These are phyloP conservation scores for Fusarium sp. DNA, from an alignment of 2,329 filamentous ascomycete genomes.

Conservation along the genomic window DNA sequence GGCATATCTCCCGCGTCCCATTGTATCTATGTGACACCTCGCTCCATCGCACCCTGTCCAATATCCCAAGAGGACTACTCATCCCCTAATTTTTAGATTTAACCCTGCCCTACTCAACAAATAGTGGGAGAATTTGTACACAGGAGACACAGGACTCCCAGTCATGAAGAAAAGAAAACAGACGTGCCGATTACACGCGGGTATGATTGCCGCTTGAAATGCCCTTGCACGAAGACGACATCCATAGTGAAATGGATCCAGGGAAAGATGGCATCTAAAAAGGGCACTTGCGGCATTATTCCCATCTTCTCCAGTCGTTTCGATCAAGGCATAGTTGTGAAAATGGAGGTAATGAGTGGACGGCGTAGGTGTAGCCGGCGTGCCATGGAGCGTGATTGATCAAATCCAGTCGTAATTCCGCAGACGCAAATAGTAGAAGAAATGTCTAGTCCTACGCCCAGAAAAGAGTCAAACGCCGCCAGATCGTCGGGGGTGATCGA, in stretches of 20 bases:
- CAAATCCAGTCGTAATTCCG: conserved; percentile 49
- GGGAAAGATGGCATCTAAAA: conserved; percentile 17
- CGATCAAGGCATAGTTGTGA: conserved; percentile 44
- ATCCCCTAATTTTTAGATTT: conserved; percentile 38
- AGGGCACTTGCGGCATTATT: conserved; percentile 29
- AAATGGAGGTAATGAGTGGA: conserved; percentile 54
- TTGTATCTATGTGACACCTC: conserved; percentile 33
- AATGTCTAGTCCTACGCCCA: conserved; percentile 54
- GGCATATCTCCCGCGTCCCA: conserved; percentile 14
- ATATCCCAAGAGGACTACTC: conserved; percentile 39
- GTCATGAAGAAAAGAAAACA: conserved; percentile 39
- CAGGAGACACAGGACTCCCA: conserved; percentile 39
- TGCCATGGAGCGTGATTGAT: conserved; percentile 44
- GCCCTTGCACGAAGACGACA: conserved; percentile 15
- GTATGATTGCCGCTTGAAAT: conserved; percentile 27
- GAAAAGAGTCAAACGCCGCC: conserved; percentile 53
- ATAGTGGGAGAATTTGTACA: conserved; percentile 39
- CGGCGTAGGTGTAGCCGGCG: conserved; percentile 51
- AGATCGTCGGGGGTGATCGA: conserved; percentile 49
- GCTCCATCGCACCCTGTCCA: conserved; percentile 32
- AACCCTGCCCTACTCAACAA: conserved; percentile 11
- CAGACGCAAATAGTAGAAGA: conserved; percentile 43
- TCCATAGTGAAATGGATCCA: background rate
- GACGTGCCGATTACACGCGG: conserved; percentile 39
- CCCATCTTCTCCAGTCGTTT: conserved; percentile 44